Evolutionary conservation across 192 early-diverging fungal genomes (phyloP), one percentile per base, ranked within the genome.

Genomic region (Rhizoclosmatium globosum): DNA sequence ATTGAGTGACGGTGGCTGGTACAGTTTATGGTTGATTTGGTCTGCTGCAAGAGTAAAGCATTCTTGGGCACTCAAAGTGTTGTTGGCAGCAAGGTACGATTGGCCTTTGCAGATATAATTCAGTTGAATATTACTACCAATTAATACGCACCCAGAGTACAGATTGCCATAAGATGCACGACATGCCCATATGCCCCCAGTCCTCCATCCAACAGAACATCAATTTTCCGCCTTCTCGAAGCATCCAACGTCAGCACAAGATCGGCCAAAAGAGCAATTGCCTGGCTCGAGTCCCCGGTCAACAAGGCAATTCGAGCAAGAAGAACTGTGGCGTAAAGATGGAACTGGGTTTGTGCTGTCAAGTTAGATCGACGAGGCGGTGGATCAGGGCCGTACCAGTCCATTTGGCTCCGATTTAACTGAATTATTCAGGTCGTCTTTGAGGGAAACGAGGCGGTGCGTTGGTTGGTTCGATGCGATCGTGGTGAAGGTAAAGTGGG

Each of bases 161-260:
- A 48, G 13, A 47, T 2, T 39, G 74, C 74, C 43, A 76, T 66
- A 6, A 76, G 39, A 45, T 66, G 66, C 1, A 76, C n/a, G n/a
- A 76, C 48, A 3, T 66, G 13, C 11, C 41, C n/a, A 46, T 76
- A 76, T 46, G 38, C 9, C 21, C 47, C 45, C 3, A 57, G 19
- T 23, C 23, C 21, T 13, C 64, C 64, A 17, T 38, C 41, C 47
- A 65, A 19, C 38, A 71, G 50, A 13, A 23, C 39, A 76, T 76
- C 74, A 2, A 76, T n/a, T 4, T 67, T 47, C 17, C 64, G 61
- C 4, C 17, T 21, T 31, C 41, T 39, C 7, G 39, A 9, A 47
- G 31, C 31, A 67, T 76, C 64, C 6, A 39, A 17, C 11, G 21
- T 23, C 17, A 67, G 19, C 17, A 67, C 61, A 15, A 17, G 19